Evolutionary conservation across 2,329 filamentous ascomycete genomes (phyloP), one percentile per base, ranked within the genome.

Genomic region (Dothidotthia symphoricarpi): DNA sequence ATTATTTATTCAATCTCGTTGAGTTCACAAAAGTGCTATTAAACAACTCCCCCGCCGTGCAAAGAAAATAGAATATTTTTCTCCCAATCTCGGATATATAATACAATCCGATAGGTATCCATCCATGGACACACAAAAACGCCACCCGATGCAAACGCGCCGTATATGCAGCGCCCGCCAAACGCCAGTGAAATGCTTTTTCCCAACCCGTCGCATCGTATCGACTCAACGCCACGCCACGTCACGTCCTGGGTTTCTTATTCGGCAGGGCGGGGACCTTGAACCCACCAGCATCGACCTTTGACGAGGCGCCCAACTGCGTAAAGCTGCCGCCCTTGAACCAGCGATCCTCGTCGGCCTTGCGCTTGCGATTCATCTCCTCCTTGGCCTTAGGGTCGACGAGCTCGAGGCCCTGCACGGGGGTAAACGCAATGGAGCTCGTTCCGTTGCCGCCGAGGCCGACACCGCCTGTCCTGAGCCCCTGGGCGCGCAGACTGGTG

Each of bases 261-360:
- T 79, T 71, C 12, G 88, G 88, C 50, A 91, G 63, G 2, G 76
- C 77, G 12, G 91, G 89, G 26, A 94, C 85, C 68, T 90, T 95
- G 76, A 96, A 95, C 1, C 81, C 84, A 9, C 75, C 80, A 34
- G 75, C 76, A 45, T 75, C 73, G 6, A 69, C 62, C 51, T 69
- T 86, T 1, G 47, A 43, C 6, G 51, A 34, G 0, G 31, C 44
- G 12, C 44, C 56, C 39, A 95, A 79, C 66, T 96, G 90, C 7
- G 93, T 96, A 61, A 98, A 98, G 0, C 88, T 90, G n/a, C 93
- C 93, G 31, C 88, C 87, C 68, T 93, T 95, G 74, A 98, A 98
- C 85, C 89, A 98, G 25, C 88, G 77, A 63, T 97, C 91, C 63
- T 95, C 88, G 49, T 97, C 93, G 1, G 88, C 90, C 65, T 95